Base-by-base conservation (phyloP, 306 rosid genomes). In the Cyclanthera cordifolia region DNA sequence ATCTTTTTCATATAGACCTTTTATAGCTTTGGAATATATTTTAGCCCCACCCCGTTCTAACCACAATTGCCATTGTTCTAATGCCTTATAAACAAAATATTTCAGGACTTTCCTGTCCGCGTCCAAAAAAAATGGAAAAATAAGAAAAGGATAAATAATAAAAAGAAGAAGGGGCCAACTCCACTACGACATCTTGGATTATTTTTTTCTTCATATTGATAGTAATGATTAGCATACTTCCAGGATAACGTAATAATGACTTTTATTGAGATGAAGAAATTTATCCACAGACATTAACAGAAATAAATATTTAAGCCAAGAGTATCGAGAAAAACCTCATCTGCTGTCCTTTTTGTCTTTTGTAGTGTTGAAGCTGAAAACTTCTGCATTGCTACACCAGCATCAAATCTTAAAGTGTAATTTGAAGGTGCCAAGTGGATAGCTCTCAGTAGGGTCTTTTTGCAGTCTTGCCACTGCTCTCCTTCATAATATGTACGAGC, bases 401-500 rank as follows among this genome's bases (percentile, higher is more conserved):
- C 97, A 76, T 94, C 99, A 86, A 94, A 94, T 76, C 99, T 86
- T 76, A 94, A 75, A 4, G 97, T 90, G 79, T 94, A 94, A 79
- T 94, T 94, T 55, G 97, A 88, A 81, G 95, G 99, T 75, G 95
- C 86, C 86, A 94, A 84, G 82, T 94, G 99, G 41, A 34, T 34
- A 34, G 41, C 41, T 34, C 41, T 34, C 41, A 34, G 41, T 69
- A 94, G 77, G 48, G 94, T 88, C 81, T 86, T 94, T 79, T 88
- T 94, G 83, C 99, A 94, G 80, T 94, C 96, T 81, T 94, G 99
- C 99, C 99, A 94, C 76, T 90, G 99, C 79, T 94, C 99, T 6
- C 96, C 96, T 79, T 94, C 99, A 75, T 94, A 94, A 76, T 90
- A 86, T 15, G 99, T 90, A 65, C 99, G 97, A 24, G 99, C 97